Base-by-base conservation (phyloP, 2,329 filamentous ascomycete species). In the Incumbomyces lentus region DNA sequence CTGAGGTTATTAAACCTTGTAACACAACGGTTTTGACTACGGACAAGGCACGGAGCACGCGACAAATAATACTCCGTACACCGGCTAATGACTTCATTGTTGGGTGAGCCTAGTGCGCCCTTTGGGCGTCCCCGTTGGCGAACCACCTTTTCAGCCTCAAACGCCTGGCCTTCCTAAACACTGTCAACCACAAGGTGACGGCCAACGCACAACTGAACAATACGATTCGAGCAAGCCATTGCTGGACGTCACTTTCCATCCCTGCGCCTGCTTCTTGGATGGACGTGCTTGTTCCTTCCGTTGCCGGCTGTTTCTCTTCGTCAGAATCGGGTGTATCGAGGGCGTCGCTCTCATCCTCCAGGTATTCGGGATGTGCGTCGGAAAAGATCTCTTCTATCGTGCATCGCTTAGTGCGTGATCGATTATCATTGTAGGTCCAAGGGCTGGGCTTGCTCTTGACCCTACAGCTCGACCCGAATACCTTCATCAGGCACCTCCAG, bases 401-500 rank as follows among this genome's bases (percentile, higher is more conserved):
- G 3, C 19, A 45, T 31, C 33, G 34, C 42, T 45, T 45, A 45
- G 42, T 45, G 36, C 42, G 34, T 45, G 42, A 29, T 45, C 42
- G 33, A n/a, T 31, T 37, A 14, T 16, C 14, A n/a, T 18, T 37
- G 13, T 43, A 14, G 33, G 42, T 47, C 37, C 48, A 49, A 55
- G 50, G 52, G 53, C 50, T 53, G 51, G 50, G 54, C 45, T 48
- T 33, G 54, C 52, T 50, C 54, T 55, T 53, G 54, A 57, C 55
- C 68, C 68, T 78, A 82, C 61, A 82, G 75, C 69, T 82, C 79
- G 63, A 72, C 74, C 59, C 78, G 75, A 67, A 75, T 80, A 81
- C 78, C 79, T 81, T 81, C 76, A 61, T 71, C 65, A 52, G 74
- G 72, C 47, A 78, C 66, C 61, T 76, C 70, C 49, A 82, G 65